phyloP scores from a whole-genome alignment of 805 yeast species.

The Candida ulmi region DNA sequence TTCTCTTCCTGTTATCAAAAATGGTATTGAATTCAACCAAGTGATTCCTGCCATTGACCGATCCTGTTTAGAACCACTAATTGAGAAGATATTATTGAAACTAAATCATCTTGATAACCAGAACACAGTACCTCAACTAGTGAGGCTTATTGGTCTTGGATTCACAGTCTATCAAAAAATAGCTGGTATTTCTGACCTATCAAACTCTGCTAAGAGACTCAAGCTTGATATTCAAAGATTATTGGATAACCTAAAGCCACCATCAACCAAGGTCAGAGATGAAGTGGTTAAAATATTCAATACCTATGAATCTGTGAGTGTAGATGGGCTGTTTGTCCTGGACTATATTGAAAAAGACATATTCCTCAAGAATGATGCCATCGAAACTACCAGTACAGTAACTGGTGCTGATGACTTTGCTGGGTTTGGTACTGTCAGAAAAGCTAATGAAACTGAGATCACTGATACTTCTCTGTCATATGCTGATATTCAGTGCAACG shows the following conservation, averaged over 20 bases:
- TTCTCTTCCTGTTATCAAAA: neutral
- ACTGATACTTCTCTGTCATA: neutral
- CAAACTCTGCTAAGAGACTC: conserved; percentile 13
- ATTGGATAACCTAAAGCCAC: conserved; percentile 5
- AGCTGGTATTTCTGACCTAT: conserved; percentile 4
- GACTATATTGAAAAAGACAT: conserved; percentile 9
- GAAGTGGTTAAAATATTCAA: conserved; percentile 3
- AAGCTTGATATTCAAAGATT: conserved; percentile 12
- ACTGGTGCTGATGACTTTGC: conserved; percentile 10
- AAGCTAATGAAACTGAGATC: conserved; percentile 3
- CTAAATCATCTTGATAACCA: conserved; percentile 4
- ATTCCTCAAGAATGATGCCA: neutral
- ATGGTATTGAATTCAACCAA: neutral
- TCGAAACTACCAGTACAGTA: neutral
- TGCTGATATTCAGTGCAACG: conserved; percentile 6
- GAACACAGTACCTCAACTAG: neutral
- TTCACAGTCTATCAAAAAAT: conserved; percentile 12
- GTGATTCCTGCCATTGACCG: neutral
- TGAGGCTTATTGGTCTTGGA: conserved; percentile 7
- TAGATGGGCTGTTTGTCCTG: conserved; percentile 14
- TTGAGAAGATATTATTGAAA: conserved; percentile 4
- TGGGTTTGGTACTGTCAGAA: conserved; percentile 20
- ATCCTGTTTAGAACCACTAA: neutral
- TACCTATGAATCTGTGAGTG: conserved; percentile 3
- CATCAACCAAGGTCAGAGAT: neutral